phyloP scores from a whole-genome alignment of 805 yeast species.

The Candida vaughaniae region DNA sequence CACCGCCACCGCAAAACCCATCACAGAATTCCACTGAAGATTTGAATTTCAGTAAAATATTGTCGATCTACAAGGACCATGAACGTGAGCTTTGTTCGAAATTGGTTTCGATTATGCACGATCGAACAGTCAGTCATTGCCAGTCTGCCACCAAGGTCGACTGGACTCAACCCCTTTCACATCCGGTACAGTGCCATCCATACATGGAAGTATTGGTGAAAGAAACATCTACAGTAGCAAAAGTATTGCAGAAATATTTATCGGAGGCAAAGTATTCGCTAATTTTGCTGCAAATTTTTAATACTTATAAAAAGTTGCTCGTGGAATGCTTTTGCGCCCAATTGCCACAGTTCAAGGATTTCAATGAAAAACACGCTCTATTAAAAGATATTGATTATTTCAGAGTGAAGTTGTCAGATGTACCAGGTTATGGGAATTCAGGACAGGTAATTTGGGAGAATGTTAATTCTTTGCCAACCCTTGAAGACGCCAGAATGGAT shows the following conservation, averaged over 20 bases:
- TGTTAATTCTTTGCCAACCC: slow-evolving; percentile 50
- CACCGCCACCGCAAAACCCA: slow-evolving; percentile 8
- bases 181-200: slow-evolving; percentile 50
- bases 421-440: slow-evolving; percentile 59
- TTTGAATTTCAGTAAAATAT: slow-evolving; percentile 27
- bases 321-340: slow-evolving; percentile 51
- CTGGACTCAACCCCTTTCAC: slow-evolving; percentile 47
- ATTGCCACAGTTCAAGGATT: slow-evolving; percentile 46
- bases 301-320: slow-evolving; percentile 55
- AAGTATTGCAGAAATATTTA: slow-evolving; percentile 57
- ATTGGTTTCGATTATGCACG: slow-evolving; percentile 69
- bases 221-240: slow-evolving; percentile 63
- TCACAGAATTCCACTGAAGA: slow-evolving; percentile 21
- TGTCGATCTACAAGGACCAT: slow-evolving; percentile 52
- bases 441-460: slow-evolving; percentile 64
- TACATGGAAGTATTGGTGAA: slow-evolving; percentile 67
- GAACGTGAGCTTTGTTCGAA: slow-evolving; percentile 62
- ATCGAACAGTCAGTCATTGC: slow-evolving; percentile 54
- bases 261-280: slow-evolving; percentile 48
- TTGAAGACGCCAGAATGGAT: slow-evolving; percentile 50
- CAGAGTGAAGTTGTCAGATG: slow-evolving; percentile 55
- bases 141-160: slow-evolving; percentile 45
- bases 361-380: slow-evolving; percentile 52
- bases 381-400: slow-evolving; percentile 64
- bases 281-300: slow-evolving; percentile 51